These are phyloP conservation scores for Trichoderma orchidacearum DNA, from an alignment of 495 filamentous ascomycete species.

Conservation along the genomic window DNA sequence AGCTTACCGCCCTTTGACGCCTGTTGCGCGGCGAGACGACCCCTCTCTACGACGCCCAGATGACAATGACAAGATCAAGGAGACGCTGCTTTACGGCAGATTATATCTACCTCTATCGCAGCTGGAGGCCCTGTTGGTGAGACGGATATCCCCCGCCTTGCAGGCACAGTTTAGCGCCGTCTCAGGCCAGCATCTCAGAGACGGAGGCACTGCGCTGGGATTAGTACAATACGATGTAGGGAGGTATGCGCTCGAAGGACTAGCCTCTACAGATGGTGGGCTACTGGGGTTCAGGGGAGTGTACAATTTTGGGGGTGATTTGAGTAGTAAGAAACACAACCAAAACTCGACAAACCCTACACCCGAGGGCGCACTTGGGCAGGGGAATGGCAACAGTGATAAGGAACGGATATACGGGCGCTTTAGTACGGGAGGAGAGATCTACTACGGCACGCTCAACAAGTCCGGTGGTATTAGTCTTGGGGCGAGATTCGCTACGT, in stretches of 20 bases:
- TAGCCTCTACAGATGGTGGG: slow-evolving; percentile 85
- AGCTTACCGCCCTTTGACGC: slow-evolving; percentile 28
- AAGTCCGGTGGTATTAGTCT: slow-evolving; percentile 67
- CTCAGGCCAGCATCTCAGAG: slow-evolving; percentile 58
- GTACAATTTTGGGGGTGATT: slow-evolving; percentile 87
- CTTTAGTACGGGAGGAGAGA: slow-evolving; percentile 76
- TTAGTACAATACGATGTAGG: slow-evolving; percentile 79
- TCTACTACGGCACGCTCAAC: slow-evolving; percentile 88
- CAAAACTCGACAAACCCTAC: slow-evolving; percentile 9
- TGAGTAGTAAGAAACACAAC: slow-evolving; percentile 19
- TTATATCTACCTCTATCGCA: slow-evolving; percentile 75
- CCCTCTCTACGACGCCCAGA: slow-evolving; percentile 4
- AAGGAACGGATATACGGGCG: slow-evolving; percentile 45
- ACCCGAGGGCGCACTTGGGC: slow-evolving; percentile 10
- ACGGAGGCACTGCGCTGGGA: slow-evolving; percentile 63
- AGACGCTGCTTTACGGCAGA: slow-evolving; percentile 71
- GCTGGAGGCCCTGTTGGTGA: slow-evolving; percentile 77
- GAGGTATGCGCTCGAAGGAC: slow-evolving; percentile 78
- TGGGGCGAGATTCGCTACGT: slow-evolving; percentile 80
- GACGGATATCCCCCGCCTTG: slow-evolving; percentile 61
- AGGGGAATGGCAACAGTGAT: slow-evolving; percentile 5
- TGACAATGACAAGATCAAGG: slow-evolving; percentile 1
- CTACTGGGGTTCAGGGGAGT: slow-evolving; percentile 77
- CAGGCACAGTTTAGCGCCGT: slow-evolving; percentile 74
- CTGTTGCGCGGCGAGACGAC: slow-evolving; percentile 11